Conservation (phyloP, 2,329 filamentous ascomycete genomes). For the Bipolaris gigantea region DNA sequence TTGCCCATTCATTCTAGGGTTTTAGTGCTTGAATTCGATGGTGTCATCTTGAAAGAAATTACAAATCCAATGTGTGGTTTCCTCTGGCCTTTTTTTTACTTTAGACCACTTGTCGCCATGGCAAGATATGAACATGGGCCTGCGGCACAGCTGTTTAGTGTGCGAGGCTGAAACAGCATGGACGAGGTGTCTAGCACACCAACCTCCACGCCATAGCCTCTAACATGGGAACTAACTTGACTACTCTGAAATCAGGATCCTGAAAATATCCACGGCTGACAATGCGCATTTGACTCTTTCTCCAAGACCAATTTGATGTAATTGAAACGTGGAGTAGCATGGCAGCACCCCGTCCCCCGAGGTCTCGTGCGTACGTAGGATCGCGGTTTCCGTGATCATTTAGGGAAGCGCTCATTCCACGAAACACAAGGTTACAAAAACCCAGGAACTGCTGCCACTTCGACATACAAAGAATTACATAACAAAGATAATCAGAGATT, state of each 20-base stretch:
- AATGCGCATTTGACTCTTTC: background rate
- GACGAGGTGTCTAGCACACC: background rate
- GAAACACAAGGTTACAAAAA: background rate
- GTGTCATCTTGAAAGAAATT: background rate
- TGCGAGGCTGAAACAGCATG: conserved; percentile 3
- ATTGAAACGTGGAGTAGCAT: background rate
- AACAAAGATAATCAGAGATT: background rate
- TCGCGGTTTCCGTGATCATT: background rate
- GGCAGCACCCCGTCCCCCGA: background rate
- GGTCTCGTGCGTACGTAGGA: background rate
- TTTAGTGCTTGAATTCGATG: background rate
- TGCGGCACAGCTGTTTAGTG: background rate
- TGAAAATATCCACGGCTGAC: background rate
- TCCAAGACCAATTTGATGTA: background rate
- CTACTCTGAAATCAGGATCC: background rate
- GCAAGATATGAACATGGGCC: background rate
- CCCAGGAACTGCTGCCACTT: background rate
- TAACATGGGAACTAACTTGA: background rate
- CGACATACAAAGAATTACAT: background rate
- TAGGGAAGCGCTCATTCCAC: background rate
- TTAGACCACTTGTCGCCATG: background rate
- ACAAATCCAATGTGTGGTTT: background rate
- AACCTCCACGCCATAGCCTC: background rate
- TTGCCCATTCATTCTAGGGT: background rate
- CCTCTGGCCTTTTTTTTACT: background rate